Conservation (phyloP, 352 stramenopile genomes). For the Thraustochytrium sp. region DNA sequence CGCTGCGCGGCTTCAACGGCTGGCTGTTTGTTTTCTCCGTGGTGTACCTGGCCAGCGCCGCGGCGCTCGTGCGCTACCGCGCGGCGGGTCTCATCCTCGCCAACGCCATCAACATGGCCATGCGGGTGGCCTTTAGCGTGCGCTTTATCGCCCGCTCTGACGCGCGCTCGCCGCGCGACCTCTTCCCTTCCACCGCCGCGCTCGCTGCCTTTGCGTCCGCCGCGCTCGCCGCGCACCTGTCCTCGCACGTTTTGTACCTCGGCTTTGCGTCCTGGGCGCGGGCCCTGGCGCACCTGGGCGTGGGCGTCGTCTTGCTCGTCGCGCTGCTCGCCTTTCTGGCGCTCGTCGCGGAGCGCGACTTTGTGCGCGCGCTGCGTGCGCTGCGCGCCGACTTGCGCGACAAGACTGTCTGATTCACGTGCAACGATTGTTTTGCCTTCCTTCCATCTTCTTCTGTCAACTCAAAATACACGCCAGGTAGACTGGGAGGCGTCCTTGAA, state of each 20-base stretch:
- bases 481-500: background rate
- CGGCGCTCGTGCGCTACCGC: slow-evolving; percentile 63
- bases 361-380: background rate
- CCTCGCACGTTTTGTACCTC: background rate
- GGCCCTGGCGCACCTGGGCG: background rate
- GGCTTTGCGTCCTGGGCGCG: background rate
- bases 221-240: background rate
- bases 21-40: slow-evolving; percentile 70
- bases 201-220: background rate
- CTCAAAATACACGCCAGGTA: background rate
- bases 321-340: background rate
- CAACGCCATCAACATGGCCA: slow-evolving; percentile 77
- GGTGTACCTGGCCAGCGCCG: slow-evolving; percentile 61
- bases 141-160: slow-evolving; percentile 58
- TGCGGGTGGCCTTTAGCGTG: slow-evolving; percentile 71
- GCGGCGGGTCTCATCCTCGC: slow-evolving; percentile 69
- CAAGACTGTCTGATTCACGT: no score
- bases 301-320: background rate
- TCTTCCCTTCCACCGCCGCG: background rate
- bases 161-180: background rate
- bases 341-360: background rate
- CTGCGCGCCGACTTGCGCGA: slow-evolving; percentile 4
- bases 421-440: no score
- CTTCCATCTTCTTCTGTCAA: no score
- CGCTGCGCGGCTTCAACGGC: slow-evolving; percentile 71